Conservation (phyloP, 148 eudicot species). For the Chenopodium album region DNA sequence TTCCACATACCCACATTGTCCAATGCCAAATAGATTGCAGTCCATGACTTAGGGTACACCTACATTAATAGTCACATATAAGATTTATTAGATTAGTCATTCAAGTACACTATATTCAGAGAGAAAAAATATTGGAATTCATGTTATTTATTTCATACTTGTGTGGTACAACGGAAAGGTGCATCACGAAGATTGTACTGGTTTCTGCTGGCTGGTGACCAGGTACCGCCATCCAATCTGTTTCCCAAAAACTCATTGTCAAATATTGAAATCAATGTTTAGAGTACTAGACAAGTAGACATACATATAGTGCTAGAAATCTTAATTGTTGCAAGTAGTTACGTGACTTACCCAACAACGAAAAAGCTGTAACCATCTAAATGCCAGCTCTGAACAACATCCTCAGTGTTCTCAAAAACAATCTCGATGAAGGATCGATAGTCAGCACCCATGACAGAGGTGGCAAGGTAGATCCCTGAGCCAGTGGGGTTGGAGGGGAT, state of each 20-base stretch:
- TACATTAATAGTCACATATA: slow-evolving; percentile 24
- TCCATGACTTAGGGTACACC: slow-evolving; percentile 96
- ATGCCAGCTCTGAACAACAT: slow-evolving; percentile 79
- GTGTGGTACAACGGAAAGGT: slow-evolving; percentile 66
- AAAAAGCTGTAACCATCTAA: slow-evolving; percentile 83
- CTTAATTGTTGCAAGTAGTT: neutral
- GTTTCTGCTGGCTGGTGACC: slow-evolving; percentile 68
- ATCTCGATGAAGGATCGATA: slow-evolving; percentile 77
- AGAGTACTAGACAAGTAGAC: neutral
- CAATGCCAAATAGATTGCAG: slow-evolving; percentile 69
- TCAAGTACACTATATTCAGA: neutral
- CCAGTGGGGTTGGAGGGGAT: slow-evolving; percentile 60
- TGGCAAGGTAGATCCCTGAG: slow-evolving; percentile 63
- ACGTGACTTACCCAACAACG: slow-evolving; percentile 55
- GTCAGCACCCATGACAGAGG: slow-evolving; percentile 69
- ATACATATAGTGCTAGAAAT: neutral
- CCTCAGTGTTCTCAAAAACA: slow-evolving; percentile 72
- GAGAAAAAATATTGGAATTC: neutral
- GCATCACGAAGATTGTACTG: slow-evolving; percentile 92
- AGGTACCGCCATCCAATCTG: slow-evolving; percentile 96
- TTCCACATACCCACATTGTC: slow-evolving; percentile 99
- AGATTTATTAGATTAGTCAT: neutral
- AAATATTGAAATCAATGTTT: neutral
- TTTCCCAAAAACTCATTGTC: slow-evolving; percentile 17
- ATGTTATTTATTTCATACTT: slow-evolving; percentile 40